Percentiles rank a stretch among this genome's conserved stretches.
These are phyloP conservation scores for Lathyrus sativus DNA, from an alignment of 306 rosid genomes.

Conservation along the genomic window DNA sequence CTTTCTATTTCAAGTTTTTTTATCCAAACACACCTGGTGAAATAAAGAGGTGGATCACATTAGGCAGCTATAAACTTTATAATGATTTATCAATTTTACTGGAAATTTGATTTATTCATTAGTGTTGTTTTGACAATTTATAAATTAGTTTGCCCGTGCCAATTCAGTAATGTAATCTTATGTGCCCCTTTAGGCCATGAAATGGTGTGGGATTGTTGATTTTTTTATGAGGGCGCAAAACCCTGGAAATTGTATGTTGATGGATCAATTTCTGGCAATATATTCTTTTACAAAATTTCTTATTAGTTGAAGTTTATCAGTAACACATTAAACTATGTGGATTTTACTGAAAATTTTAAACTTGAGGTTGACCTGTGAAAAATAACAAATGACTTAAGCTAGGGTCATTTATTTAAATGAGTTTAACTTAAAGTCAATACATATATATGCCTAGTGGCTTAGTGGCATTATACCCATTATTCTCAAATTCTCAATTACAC, in stretches of 20 bases:
- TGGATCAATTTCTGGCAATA: neutral
- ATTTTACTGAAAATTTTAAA: no score
- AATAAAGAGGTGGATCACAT: slow-evolving; percentile 2
- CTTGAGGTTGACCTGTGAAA: no score
- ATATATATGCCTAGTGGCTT: neutral
- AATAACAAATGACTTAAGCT: no score
- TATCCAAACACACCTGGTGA: neutral
- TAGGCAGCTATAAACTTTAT: slow-evolving; percentile 12
- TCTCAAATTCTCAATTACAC: slow-evolving; percentile 18
- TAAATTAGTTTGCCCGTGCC: neutral
- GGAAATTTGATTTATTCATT: slow-evolving; percentile 1
- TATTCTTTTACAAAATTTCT: no score
- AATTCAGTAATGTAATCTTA: neutral
- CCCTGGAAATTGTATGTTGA: neutral
- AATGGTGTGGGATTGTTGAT: neutral
- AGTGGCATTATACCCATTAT: slow-evolving; percentile 15
- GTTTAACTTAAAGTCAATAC: no score
- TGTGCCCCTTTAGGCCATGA: neutral
- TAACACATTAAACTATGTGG: no score
- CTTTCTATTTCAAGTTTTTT: neutral
- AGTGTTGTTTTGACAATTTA: neutral
- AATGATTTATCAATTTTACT: neutral
- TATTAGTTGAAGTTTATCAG: no score
- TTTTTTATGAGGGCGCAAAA: neutral
- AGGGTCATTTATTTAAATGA: no score